Evolutionary conservation across 352 stramenopile species (phyloP), one percentile per base, ranked within the genome.

Genomic region (Elongisporangium senticosum): DNA sequence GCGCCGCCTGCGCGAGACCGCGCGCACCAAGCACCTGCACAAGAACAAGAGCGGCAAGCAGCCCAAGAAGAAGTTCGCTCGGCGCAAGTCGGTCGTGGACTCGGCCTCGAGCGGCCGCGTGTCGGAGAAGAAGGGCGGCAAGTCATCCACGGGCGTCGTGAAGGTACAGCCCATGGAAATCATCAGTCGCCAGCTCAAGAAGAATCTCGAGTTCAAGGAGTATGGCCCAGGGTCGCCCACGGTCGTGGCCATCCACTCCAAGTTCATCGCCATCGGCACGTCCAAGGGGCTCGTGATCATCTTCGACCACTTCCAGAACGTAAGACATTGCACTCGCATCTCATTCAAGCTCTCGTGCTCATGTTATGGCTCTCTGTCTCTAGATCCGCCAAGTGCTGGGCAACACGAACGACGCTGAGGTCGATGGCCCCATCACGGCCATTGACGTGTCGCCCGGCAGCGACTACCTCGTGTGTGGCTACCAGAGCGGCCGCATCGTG

Each of bases 251-350:
- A 96, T 98, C 55, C 95, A 97, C 73, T 96, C 90, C 60, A 98
- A 98, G 79, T 98, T 98, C 62, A 98, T 98, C 66, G 92, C 95
- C 2, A 93, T 98, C 59, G 96, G 95, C 37, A 98, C 93, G 49
- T 98, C 96, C 67, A 90, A 92, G 55, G 95, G 95, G 2, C 73
- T 97, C 8, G 86, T 98, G 52, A 83, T 98, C 49, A 90, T 98
- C 37, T 99, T 98, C 68, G 96, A 99, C 69, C 89, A 98, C 63
- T 98, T 98, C 68, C 93, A 98, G 72, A 95, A 97, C 37, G 76
- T 98, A 50, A 43, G 33, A 6, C 8, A 17, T 3, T 15, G 5
- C 11, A 2, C 11, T 43, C 5, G 2, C 4, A 17, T 7, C 5
- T 37, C 26, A 43, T 17, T 43, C 10, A 43, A 6, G 33, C 33